Conservation (phyloP, 208 protist species). For the Herpetomonas tarakana region DNA sequence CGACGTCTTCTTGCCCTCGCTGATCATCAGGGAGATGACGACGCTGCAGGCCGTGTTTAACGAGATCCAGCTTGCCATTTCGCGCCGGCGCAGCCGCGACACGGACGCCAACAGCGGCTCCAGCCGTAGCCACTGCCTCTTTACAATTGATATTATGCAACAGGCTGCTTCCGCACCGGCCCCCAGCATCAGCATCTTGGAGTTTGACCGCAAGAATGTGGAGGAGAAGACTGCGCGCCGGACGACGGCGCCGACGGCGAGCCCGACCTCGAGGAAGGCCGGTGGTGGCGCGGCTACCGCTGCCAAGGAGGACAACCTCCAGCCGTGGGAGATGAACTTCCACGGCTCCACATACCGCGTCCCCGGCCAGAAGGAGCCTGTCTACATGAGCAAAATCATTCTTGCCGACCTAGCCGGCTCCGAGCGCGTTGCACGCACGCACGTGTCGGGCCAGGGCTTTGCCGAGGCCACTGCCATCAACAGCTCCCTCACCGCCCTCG, state of each 20-base stretch:
- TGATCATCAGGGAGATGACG: conserved; percentile 65
- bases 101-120: conserved; percentile 86
- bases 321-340: conserved; percentile 69
- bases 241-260: background rate
- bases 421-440: conserved; percentile 71
- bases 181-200: conserved; percentile 59
- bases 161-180: conserved; percentile 59
- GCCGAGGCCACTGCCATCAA: conserved; percentile 91
- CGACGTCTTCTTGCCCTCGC: conserved; percentile 55
- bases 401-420: conserved; percentile 94
- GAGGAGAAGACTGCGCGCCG: conserved; percentile 14
- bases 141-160: conserved; percentile 90
- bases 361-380: conserved; percentile 69
- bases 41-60: conserved; percentile 63
- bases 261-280: conserved; percentile 14
- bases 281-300: background rate
- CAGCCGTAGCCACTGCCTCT: conserved; percentile 90
- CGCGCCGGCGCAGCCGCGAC: conserved; percentile 61
- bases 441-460: conserved; percentile 66
- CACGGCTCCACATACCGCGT: conserved; percentile 58
- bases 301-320: conserved; percentile 17
- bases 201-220: conserved; percentile 14
- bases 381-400: conserved; percentile 83
- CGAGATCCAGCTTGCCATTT: conserved; percentile 71
- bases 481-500: conserved; percentile 89